Percentiles rank a stretch among this genome's conserved stretches.
Conservation (phyloP, 352 stramenopile genomes). For the Globisporangium carolinianum region DNA sequence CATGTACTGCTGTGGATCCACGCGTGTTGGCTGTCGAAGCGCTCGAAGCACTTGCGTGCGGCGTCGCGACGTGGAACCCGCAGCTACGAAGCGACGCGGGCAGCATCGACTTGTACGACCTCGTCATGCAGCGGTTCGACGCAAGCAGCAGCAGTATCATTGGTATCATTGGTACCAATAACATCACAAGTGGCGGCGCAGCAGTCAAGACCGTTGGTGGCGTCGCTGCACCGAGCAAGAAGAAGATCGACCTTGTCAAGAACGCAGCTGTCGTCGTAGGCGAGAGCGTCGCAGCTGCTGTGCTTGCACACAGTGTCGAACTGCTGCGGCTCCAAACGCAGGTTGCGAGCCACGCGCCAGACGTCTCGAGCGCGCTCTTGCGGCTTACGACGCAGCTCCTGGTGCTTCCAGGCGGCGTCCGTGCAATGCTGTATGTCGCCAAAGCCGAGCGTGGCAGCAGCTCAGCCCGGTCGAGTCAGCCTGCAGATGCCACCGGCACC, state of each 20-base stretch:
- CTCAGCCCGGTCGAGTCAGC: background rate
- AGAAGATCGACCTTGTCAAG: slow-evolving; percentile 25
- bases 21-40: slow-evolving; percentile 23
- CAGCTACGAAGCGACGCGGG: background rate
- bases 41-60: slow-evolving; percentile 23
- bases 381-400: slow-evolving; percentile 24
- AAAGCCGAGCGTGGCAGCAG: background rate
- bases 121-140: slow-evolving; percentile 6
- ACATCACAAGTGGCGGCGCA: background rate
- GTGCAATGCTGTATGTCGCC: slow-evolving; percentile 21
- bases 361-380: slow-evolving; percentile 29
- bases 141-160: background rate
- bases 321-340: slow-evolving; percentile 18
- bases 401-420: slow-evolving; percentile 22
- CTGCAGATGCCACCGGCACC: background rate
- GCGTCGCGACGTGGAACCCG: slow-evolving; percentile 32
- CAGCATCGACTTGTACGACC: slow-evolving; percentile 21
- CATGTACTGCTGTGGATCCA: slow-evolving; percentile 29
- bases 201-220: too few species aligned
- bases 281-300: slow-evolving; percentile 21
- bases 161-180: slow-evolving; percentile 3
- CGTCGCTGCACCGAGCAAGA: slow-evolving; percentile 24
- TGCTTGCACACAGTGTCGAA: slow-evolving; percentile 22
- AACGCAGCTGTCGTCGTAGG: slow-evolving; percentile 8
- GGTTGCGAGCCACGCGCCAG: slow-evolving; percentile 16